Percentiles rank a stretch among this genome's conserved stretches.
Conservation (phyloP, 1,284 basidiomycete genomes). For the Ustilago hordei region DNA sequence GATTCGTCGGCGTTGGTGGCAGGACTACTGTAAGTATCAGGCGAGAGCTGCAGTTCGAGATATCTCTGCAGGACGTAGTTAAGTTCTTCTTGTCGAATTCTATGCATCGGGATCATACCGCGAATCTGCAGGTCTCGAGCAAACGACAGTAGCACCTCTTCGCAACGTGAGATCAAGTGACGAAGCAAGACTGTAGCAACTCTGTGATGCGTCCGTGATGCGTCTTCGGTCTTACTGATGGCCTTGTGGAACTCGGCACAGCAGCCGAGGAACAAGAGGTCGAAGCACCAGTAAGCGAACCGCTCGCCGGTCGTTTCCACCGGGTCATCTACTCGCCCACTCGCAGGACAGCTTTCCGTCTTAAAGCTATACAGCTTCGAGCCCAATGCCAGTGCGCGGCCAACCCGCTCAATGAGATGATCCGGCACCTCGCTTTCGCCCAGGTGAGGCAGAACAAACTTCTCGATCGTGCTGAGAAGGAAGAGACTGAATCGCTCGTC, state of each 20-base stretch:
- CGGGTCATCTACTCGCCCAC: constrained; percentile 50
- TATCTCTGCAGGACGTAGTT: constrained; percentile 77
- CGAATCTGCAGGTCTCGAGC: constrained; percentile 84
- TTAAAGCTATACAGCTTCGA: constrained; percentile 76
- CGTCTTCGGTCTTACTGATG: background rate
- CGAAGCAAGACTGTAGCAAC: constrained; percentile 20
- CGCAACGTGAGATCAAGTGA: constrained; percentile 74
- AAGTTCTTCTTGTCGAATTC: constrained; percentile 86
- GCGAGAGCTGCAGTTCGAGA: constrained; percentile 29
- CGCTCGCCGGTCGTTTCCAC: constrained; percentile 78
- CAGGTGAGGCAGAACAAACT: constrained; percentile 81
- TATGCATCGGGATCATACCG: constrained; percentile 73
- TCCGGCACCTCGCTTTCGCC: constrained; percentile 80
- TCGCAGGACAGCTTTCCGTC: constrained; percentile 5
- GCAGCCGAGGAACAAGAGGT: constrained; percentile 84
- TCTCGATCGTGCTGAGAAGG: constrained; percentile 73
- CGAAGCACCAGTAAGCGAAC: constrained; percentile 94
- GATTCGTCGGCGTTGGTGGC: background rate
- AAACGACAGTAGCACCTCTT: constrained; percentile 77
- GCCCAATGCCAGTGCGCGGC: constrained; percentile 80
- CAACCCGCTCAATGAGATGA: constrained; percentile 78
- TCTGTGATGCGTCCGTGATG: constrained; percentile 9
- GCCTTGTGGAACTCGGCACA: constrained; percentile 69
- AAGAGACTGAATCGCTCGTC: constrained; percentile 89
- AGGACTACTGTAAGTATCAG: constrained; percentile 8